A percentile compares a stretch with the other conserved stretches of the same genome.
These are phyloP conservation scores for Coffea humblotiana DNA, from an alignment of 305 asterid species.

Conservation along the genomic window DNA sequence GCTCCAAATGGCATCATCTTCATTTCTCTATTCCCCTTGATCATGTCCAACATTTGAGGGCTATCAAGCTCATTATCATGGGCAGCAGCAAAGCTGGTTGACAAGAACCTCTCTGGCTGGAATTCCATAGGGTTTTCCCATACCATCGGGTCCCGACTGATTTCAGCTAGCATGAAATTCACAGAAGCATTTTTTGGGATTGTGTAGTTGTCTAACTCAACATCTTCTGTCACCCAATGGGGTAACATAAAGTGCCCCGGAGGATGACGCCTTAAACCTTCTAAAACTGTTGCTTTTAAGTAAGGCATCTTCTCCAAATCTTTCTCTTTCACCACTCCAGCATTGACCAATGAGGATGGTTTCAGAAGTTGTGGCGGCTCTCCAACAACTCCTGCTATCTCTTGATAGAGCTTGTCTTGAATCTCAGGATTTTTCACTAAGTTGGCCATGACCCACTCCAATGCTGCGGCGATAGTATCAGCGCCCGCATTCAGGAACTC, in stretches of 20 bases:
- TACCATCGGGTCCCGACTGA: conserved; percentile 70
- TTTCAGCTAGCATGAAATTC: conserved; percentile 67
- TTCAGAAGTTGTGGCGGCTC: not conserved
- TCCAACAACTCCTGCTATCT: conserved; percentile 37
- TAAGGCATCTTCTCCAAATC: conserved; percentile 58
- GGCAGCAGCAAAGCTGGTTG: not conserved
- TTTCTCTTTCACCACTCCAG: conserved; percentile 40
- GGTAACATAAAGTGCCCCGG: conserved; percentile 77
- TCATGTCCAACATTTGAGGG: conserved; percentile 38
- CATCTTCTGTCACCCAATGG: conserved; percentile 50
- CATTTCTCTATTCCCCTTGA: conserved; percentile 42
- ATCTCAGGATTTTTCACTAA: conserved; percentile 23
- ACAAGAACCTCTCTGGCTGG: conserved; percentile 67
- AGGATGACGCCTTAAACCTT: conserved; percentile 71
- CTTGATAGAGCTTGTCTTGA: conserved; percentile 36
- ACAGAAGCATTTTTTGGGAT: conserved; percentile 47
- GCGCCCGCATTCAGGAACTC: conserved; percentile 30
- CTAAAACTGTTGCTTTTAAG: conserved; percentile 66
- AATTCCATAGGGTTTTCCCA: conserved; percentile 83
- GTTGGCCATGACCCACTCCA: conserved; percentile 32
- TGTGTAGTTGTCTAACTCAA: conserved; percentile 45
- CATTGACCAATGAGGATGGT: not conserved
- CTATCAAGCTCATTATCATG: not conserved
- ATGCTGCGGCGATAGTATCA: conserved; percentile 20
- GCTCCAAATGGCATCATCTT: conserved; percentile 82